Evolutionary conservation across 768 basidiomycete genomes (phyloP), one percentile per base, ranked within the genome.

Genomic region (Sporobolomyces pararoseus): DNA sequence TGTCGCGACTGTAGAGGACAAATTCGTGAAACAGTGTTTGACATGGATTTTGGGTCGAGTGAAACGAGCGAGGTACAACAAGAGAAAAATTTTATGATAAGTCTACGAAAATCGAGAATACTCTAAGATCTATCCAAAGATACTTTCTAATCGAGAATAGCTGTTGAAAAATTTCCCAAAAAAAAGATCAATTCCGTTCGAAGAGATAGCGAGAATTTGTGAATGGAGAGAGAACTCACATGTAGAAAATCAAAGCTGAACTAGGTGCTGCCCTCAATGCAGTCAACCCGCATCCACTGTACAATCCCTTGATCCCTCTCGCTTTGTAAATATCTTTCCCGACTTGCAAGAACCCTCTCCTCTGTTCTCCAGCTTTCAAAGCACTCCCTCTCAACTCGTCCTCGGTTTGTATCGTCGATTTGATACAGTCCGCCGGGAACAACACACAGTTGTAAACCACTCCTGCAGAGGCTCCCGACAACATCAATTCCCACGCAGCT

Each of bases 341-440:
- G 59, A 86, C 89, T 39, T 83, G 83, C 75, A 80, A 80, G 78
- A 80, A 80, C 17, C 75, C 67, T 66, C 65, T 59, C 57, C 58
- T 66, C 66, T 37, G 74, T 63, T 62, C 72, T 44, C 62, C 72
- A 72, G 54, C 52, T 52, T 63, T 55, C 53, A 50, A 34, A n/a
- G 25, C 63, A 46, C 61, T 39, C 16, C 66, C 59, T 35, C 89
- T 83, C 65, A 95, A 82, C 79, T 96, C 94, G 62, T 89, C 89
- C 78, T 88, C 89, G 0, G 95, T 98, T 83, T 97, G 95, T 78
- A 98, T 90, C 66, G 91, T 85, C 71, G 88, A 90, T 83, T 98
- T 98, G 76, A 97, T 84, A 34, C 90, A 89, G 80, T 98, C 95
- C 6, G 93, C 93, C 0, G 95, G 95, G 83, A 94, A 97, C 61